A percentile compares a stretch with the other conserved stretches of the same genome.
Evolutionary conservation across 2,329 filamentous ascomycete species (phyloP).

Genomic region (Fusarium caatingaense): DNA sequence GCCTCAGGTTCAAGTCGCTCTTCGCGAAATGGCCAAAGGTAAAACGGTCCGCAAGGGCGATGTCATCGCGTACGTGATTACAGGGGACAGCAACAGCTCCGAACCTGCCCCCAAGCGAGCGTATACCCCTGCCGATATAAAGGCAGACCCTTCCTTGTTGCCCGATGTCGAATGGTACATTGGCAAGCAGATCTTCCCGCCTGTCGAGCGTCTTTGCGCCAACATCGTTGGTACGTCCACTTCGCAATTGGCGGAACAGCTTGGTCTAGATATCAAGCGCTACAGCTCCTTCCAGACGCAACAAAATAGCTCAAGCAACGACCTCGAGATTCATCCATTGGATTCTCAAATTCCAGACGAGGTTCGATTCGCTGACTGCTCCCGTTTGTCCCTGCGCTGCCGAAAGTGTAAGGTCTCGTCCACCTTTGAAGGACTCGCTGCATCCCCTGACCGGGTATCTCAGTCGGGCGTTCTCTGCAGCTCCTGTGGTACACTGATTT

Average conservation of each 20-base stretch:
- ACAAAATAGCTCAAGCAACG: slow-evolving; percentile 64
- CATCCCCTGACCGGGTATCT: slow-evolving; percentile 69
- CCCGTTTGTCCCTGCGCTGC: slow-evolving; percentile 82
- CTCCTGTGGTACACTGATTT: slow-evolving; percentile 72
- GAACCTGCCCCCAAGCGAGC: slow-evolving; percentile 88
- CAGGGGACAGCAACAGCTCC: slow-evolving; percentile 73
- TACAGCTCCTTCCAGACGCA: slow-evolving; percentile 68
- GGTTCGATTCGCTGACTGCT: slow-evolving; percentile 86
- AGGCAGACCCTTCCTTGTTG: slow-evolving; percentile 77
- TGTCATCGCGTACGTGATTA: slow-evolving; percentile 96
- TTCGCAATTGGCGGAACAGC: slow-evolving; percentile 87
- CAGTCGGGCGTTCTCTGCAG: slow-evolving; percentile 81
- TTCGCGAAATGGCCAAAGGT: slow-evolving; percentile 86
- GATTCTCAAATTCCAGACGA: slow-evolving; percentile 95
- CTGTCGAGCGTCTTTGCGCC: slow-evolving; percentile 95
- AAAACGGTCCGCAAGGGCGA: slow-evolving; percentile 92
- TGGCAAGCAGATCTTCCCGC: slow-evolving; percentile 97
- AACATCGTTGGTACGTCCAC: slow-evolving; percentile 95
- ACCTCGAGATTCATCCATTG: slow-evolving; percentile 85
- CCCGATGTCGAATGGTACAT: slow-evolving; percentile 99
- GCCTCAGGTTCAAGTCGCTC: slow-evolving; percentile 96
- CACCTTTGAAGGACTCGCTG: slow-evolving; percentile 79
- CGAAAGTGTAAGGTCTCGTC: slow-evolving; percentile 79
- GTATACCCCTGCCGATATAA: slow-evolving; percentile 85
- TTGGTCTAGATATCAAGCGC: slow-evolving; percentile 89